Base-by-base conservation (phyloP, 1,139 yeast genomes). In the Debaryomyces sp. region DNA sequence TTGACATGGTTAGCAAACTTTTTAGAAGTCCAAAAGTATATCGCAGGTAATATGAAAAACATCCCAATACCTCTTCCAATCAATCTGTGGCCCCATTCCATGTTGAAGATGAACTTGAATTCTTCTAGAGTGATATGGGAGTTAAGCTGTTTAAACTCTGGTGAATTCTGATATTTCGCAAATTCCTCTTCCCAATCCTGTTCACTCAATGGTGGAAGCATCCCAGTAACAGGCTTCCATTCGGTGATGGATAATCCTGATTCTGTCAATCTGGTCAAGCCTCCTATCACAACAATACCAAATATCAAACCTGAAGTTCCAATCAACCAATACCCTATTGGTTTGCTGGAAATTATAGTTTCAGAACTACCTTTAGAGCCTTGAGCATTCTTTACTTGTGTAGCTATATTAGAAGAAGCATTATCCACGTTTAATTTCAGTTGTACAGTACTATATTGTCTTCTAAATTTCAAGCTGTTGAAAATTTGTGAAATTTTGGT, bases 1-100 rank as follows among this genome's bases (percentile, higher is more conserved):
- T 91, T 86, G 3, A 89, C 85, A 54, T 83, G 85, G 2, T 81
- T 70, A 2, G 91, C 84, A n/a, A 92, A 83, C 57, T 75, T 82
- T 41, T 83, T 81, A 1, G 85, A 71, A 27, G 77, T 73, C 64
- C 91, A 85, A 61, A 92, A 91, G 65, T 89, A 92, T 2, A 86
- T 64, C 0, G 96, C 96, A 5, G 99, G 99, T 24, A 88, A 63
- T 7, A 94, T 81, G 62, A 95, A 86, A 15, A 86, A 81, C 59
- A 84, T 70, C 36, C 99, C 99, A 59, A 95, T 92, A 49, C 87
- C 80, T 65, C 99, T 82, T 13, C 99, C 99, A 74, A 94, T 82
- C 50, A 94, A 73, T 61, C 99, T 78, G 66, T 95, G 99, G 41
- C 87, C 86, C 99, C 99, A 95, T 71, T 95, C 99, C 98, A 94